Percentiles rank a stretch among this genome's conserved stretches.
phyloP scores from a whole-genome alignment of 805 yeast species.

The Barnettozyma californica region DNA sequence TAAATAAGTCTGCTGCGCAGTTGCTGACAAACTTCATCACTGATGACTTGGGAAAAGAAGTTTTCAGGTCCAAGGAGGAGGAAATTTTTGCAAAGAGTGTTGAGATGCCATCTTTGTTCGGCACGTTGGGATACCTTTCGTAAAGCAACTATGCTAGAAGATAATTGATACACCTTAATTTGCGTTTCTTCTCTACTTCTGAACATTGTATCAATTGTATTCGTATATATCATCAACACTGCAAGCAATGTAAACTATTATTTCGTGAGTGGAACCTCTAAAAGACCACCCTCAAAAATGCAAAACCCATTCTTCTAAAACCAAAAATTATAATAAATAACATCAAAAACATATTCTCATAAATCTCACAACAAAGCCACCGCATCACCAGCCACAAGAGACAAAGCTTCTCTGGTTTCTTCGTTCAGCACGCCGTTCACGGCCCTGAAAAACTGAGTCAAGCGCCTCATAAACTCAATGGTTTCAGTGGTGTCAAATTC shows the following conservation, averaged over 20 bases:
- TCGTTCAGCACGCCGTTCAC: background rate
- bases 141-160: background rate
- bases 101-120: constrained; percentile 30
- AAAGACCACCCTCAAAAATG: background rate
- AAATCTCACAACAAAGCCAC: constrained; percentile 10
- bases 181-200: background rate
- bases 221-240: constrained; percentile 2
- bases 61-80: constrained; percentile 29
- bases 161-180: too few relatives aligned
- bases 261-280: background rate
- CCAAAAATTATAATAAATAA: background rate
- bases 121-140: background rate
- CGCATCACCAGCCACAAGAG: constrained; percentile 14
- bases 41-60: constrained; percentile 28
- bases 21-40: constrained; percentile 32
- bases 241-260: background rate
- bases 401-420: constrained; percentile 3
- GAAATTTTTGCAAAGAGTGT: constrained; percentile 29
- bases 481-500: constrained; percentile 24
- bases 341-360: background rate
- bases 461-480: constrained; percentile 27
- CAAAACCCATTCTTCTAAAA: background rate
- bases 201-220: background rate
- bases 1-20: constrained; percentile 34
- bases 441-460: constrained; percentile 24